Base-by-base conservation (phyloP, 495 filamentous ascomycete genomes). In the Aspergillus bridgeri region DNA sequence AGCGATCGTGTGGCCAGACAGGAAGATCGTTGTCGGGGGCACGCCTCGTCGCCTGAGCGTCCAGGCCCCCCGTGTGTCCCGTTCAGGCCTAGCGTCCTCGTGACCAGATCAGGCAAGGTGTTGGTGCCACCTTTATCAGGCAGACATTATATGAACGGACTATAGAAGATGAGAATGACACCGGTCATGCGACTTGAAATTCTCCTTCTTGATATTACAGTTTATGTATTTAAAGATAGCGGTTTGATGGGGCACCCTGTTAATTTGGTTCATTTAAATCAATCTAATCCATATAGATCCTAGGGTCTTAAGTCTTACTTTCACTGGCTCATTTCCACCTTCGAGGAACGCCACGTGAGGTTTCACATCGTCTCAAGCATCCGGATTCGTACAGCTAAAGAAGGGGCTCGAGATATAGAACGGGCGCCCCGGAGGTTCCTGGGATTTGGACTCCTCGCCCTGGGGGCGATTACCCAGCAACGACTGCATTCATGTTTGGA, bases 381-480 rank as follows among this genome's bases (percentile, higher is more conserved):
- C 33, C 33, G 17, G 18, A 48, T 48, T 42, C 25, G 43, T 56
- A n/a, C 46, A 43, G 53, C 59, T 65, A 48, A 61, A 65, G 24
- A 64, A 65, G 2, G 58, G 59, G 58, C 59, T 65, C 51, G 62
- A 65, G 13, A 65, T 53, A 57, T 65, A 65, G 38, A 61, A 61
- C 20, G 58, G 58, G 23, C 58, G 33, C 33, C 17, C 33, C 1
- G 9, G 13, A 2, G 33, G 1, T 22, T 43, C 56, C 62, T 29
- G 38, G 9, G 33, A 46, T 15, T 2, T 42, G 3, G 27, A 8
- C n/a, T 21, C 3, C 27, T 15, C n/a, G 15, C 3, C 21, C 17
- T 42, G n/a, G 5, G 21, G 27, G 0, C 17, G 25, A 13, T 19
- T 13, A 6, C 49, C 49, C 2, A 22, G 27, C 0, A 52, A 29